Base-by-base conservation (phyloP, 2,329 filamentous ascomycete genomes). In the Pseudopithomyces maydicus region DNA sequence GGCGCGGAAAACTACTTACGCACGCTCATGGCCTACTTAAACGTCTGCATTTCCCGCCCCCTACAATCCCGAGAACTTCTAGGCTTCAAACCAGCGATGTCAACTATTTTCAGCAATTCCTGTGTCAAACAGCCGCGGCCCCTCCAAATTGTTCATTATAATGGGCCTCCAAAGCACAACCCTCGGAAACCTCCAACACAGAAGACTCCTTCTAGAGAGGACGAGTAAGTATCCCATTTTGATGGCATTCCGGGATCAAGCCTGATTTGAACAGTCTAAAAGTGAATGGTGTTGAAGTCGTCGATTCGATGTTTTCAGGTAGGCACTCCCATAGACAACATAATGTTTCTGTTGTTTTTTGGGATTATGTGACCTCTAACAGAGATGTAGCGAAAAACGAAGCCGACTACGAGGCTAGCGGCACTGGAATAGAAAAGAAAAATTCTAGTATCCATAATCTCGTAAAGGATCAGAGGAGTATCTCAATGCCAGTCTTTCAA, bases 11-110 rank as follows among this genome's bases (percentile, higher is more conserved):
- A 14, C 48, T 46, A 8, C 29, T 19, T 35, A 52, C n/a, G 23
- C 20, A 48, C 58, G 49, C 29, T 41, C 19, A 51, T 58, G 29
- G 35, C 48, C 46, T 61, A 58, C 46, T 61, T 61, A 57, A 59
- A 58, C 38, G 17, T 55, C 59, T 55, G 23, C 33, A 19, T 51
- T 50, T 53, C 47, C 54, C 23, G 39, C 53, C 53, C 51, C 56
- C 33, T 51, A 49, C 11, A 26, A 36, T 46, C 17, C 36, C 48
- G 43, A 23, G 54, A 26, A 39, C 56, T 22, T 23, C 29, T 48
- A 45, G 51, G 46, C 1, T 52, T 38, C 8, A 52, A 26, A 49
- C 42, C 53, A 50, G 35, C 45, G 32, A 57, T 61, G 36, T 39
- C 53, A 52, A 36, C 46, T 19, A 42, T 50, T 45, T 51, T 55